Evolutionary conservation across 352 stramenopile genomes (phyloP).

Genomic region (Globisporangium carolinianum): DNA sequence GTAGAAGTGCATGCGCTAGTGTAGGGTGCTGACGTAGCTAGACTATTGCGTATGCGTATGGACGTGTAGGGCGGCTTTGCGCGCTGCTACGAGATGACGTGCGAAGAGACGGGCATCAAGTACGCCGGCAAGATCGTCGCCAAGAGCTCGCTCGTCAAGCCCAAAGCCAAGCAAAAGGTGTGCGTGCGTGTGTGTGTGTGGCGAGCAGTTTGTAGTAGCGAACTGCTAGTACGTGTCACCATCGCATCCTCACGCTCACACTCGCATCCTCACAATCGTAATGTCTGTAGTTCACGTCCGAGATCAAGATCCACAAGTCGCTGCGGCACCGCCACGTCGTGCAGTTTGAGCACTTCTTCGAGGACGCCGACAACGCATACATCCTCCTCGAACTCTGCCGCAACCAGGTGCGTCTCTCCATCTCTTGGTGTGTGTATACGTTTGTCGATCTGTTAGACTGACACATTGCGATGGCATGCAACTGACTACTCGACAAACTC

Average conservation of each 20-base stretch:
- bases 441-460: neutral
- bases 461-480: neutral
- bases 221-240: too few relatives aligned
- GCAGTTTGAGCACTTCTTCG: constrained; percentile 98
- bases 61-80: constrained; percentile 91
- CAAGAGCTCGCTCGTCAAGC: constrained; percentile 96
- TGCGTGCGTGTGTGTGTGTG: neutral
- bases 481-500: neutral
- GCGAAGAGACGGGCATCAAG: constrained; percentile 86
- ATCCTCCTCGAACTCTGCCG: constrained; percentile 96
- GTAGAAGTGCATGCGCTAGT: too few relatives aligned
- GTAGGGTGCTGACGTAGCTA: neutral
- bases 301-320: constrained; percentile 98
- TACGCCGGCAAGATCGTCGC: constrained; percentile 98
- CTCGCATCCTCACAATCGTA: too few relatives aligned
- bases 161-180: constrained; percentile 95
- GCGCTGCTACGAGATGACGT: constrained; percentile 94
- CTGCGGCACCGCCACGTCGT: constrained; percentile 94
- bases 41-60: neutral
- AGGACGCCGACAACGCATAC: constrained; percentile 96
- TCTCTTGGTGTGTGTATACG: too few relatives aligned
- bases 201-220: too few relatives aligned
- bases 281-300: constrained; percentile 74
- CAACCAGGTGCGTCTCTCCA: constrained; percentile 65
- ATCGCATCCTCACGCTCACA: neutral